Evolutionary conservation across 164 flowering plant species (phyloP).

Genomic region (Akebia trifoliata): DNA sequence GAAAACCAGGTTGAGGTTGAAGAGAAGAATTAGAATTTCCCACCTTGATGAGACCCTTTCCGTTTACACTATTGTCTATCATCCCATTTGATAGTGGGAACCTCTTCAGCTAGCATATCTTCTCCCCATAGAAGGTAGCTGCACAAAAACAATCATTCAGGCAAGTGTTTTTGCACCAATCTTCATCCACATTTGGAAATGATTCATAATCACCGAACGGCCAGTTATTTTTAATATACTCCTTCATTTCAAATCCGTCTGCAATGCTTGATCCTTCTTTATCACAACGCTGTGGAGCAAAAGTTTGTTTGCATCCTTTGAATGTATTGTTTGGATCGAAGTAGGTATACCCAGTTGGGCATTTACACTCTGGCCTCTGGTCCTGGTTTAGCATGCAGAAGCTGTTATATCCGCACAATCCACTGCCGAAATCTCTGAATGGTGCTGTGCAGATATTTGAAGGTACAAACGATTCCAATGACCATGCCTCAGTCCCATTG

Average conservation of each 20-base stretch:
- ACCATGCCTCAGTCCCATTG: too few relatives aligned
- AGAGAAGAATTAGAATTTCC: conserved; percentile 2
- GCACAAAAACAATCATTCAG: conserved; percentile 19
- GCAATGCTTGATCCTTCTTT: background rate
- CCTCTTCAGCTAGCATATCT: conserved; percentile 15
- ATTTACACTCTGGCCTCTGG: too few relatives aligned
- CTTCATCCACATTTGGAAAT: conserved; percentile 6
- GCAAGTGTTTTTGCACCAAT: conserved; percentile 28
- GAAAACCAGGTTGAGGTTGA: background rate
- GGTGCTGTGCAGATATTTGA: conserved; percentile 11
- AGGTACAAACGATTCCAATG: conserved; percentile 5
- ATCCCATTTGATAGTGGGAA: conserved; percentile 15
- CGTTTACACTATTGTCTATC: background rate
- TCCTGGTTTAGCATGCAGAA: background rate
- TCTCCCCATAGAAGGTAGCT: background rate
- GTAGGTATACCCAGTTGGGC: too few relatives aligned
- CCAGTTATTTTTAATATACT: conserved; percentile 32
- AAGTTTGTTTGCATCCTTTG: too few relatives aligned
- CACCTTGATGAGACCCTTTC: conserved; percentile 16
- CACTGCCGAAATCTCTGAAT: background rate
- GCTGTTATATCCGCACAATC: background rate
- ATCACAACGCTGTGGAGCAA: conserved; percentile 8
- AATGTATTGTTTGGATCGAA: too few relatives aligned
- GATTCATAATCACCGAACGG: conserved; percentile 17
- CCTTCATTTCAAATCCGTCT: conserved; percentile 10